Evolutionary conservation across 495 filamentous ascomycete genomes (phyloP).

Genomic region (Hypoxylon rickii): DNA sequence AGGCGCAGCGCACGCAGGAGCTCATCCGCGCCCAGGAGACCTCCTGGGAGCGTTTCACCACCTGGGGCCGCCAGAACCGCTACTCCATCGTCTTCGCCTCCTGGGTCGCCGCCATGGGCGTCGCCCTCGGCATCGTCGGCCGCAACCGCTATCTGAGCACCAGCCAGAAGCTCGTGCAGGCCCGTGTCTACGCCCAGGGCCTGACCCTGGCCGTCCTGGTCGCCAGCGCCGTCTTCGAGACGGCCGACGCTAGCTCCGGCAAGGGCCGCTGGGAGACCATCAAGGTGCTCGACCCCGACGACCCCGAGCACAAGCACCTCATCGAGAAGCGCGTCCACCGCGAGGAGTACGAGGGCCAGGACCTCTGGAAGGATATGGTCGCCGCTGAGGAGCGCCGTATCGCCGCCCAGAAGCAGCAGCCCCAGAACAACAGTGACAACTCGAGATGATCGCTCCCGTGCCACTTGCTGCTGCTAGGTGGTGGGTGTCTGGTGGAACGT

Average conservation of each 20-base stretch:
- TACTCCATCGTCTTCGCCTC: slow-evolving; percentile 85
- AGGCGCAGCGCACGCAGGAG: slow-evolving; percentile 47
- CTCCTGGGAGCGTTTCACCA: slow-evolving; percentile 53
- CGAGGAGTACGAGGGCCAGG: slow-evolving; percentile 76
- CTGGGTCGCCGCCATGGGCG: slow-evolving; percentile 83
- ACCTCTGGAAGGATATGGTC: slow-evolving; percentile 91
- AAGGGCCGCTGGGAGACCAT: slow-evolving; percentile 77
- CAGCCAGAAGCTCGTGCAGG: slow-evolving; percentile 93
- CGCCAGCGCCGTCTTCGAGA: slow-evolving; percentile 87
- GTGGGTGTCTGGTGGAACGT: not conserved
- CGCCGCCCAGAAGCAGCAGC: slow-evolving; percentile 60
- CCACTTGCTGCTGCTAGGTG: not conserved
- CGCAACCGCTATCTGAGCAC: slow-evolving; percentile 75
- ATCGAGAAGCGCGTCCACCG: slow-evolving; percentile 73
- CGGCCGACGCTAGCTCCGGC: slow-evolving; percentile 75
- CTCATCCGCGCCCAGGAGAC: slow-evolving; percentile 55
- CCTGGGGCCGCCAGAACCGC: slow-evolving; percentile 73
- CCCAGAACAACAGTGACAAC: slow-evolving; percentile 43
- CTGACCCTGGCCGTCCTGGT: slow-evolving; percentile 87
- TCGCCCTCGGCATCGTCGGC: slow-evolving; percentile 75
- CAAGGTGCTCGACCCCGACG: slow-evolving; percentile 71
- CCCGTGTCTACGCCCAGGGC: slow-evolving; percentile 96
- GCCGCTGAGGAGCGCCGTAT: slow-evolving; percentile 73
- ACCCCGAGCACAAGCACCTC: slow-evolving; percentile 71
- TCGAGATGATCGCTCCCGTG: not conserved